These are phyloP conservation scores for Aureobasidium leucospermi DNA, from an alignment of 2,329 filamentous ascomycete genomes.

Conservation along the genomic window DNA sequence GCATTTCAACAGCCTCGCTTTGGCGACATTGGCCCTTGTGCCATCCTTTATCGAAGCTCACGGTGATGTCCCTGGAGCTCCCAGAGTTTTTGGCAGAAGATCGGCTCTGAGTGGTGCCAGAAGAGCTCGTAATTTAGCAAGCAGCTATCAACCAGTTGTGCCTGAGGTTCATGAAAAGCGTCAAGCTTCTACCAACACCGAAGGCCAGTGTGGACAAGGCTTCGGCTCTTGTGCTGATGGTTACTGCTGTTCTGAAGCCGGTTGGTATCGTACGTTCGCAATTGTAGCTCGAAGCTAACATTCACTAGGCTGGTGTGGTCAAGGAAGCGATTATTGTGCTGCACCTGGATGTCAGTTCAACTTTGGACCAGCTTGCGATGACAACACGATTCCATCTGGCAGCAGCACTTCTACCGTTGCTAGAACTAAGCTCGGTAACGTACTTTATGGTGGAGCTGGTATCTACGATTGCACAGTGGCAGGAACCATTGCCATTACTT, in stretches of 20 bases:
- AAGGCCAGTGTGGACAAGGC: constrained; percentile 2
- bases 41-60: constrained; percentile 5
- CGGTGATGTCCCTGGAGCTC: constrained; percentile 1
- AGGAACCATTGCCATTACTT: constrained; percentile 67
- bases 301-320: constrained; percentile 37
- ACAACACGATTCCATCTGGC: constrained; percentile 48
- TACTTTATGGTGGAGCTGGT: constrained; percentile 50
- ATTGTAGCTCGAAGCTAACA: neutral
- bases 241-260: constrained; percentile 12
- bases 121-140: neutral
- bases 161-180: neutral
- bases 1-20: constrained; percentile 7
- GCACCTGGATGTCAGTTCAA: constrained; percentile 56
- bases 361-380: constrained; percentile 56
- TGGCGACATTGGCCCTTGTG: neutral
- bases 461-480: constrained; percentile 48
- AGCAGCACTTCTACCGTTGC: constrained; percentile 47
- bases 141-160: neutral
- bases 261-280: neutral
- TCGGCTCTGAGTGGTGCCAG: neutral
- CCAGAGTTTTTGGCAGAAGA: constrained; percentile 6
- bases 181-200: constrained; percentile 11
- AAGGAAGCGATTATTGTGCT: constrained; percentile 49
- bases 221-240: constrained; percentile 9
- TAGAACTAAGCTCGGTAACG: constrained; percentile 46